Evolutionary conservation across 345 rosid genomes (phyloP), one percentile per base, ranked within the genome.

Genomic region (Pistacia atlantica): DNA sequence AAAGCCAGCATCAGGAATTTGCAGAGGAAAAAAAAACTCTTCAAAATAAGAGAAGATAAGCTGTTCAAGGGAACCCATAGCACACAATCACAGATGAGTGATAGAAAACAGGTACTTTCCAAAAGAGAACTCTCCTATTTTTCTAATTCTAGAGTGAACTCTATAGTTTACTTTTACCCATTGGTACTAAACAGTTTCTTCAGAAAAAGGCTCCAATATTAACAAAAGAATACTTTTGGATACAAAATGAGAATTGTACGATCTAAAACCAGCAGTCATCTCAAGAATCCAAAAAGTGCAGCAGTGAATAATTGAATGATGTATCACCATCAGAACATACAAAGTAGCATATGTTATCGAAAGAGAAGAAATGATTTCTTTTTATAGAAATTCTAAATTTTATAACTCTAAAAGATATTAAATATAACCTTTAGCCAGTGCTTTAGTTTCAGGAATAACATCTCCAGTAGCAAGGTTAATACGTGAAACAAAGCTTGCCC

Each of bases 401-500:
- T 28, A 17, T 48, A 57, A 63, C 57, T 63, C 52, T 12, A 63
- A 63, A 74, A 66, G 71, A 59, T 55, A 12, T 61, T 69, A 74
- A 67, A 61, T 72, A 71, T 33, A 58, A 96, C 99, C 99, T 89
- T 93, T 96, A 72, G 92, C 84, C 71, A 96, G 91, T 64, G 98
- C 80, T 84, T 89, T 93, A 59, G 99, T 93, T 84, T 96, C 98
- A 55, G 97, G 99, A 86, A 90, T 90, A 78, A 87, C 97, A 75
- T 96, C 95, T 80, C 95, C 97, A 69, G 92, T 86, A 49, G 97
- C 90, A 83, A 89, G 92, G 86, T 93, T 91, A 82, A 96, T 73
- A 73, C 92, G 97, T 48, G 97, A 92, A 86, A 89, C 75, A 83
- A 93, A 96, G 80, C 87, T 89, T 64, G 89, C 77, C 59, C 95